Evolutionary conservation across 2,329 filamentous ascomycete genomes (phyloP), one percentile per base, ranked within the genome.

Genomic region (Trichophaea hybrida): DNA sequence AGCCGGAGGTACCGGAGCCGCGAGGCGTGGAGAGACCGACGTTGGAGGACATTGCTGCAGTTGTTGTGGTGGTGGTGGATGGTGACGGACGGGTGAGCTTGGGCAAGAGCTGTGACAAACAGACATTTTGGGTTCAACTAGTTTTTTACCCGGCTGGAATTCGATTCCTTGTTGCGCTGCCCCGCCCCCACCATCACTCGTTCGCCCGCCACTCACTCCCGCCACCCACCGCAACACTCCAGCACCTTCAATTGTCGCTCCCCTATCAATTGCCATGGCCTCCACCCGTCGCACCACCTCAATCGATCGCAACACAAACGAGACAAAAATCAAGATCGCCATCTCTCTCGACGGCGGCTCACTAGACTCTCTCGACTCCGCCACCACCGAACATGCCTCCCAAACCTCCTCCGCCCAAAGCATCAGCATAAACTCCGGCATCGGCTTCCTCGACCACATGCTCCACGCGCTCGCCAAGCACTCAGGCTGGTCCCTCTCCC

Each of bases 381-480:
- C 55, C 32, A 79, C 57, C 32, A 54, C 54, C 31, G 72, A 74
- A 60, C 93, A 98, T 72, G 91, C 93, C 34, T 84, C 84, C 1
- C 91, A 98, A 74, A 77, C 82, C 65, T 91, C 86, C 67, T 83
- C 85, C 67, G 86, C 84, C 46, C 93, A 97, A 74, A 83, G 82
- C 62, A 96, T 97, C 71, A 82, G 82, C 70, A 79, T 97, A 66
- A 84, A 88, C 77, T 95, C 91, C 0, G 93, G 93, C 65, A 94
- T 98, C 73, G 93, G 93, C 61, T 98, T 98, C 74, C 78, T 98
- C 59, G 93, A 98, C 75, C 93, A 98, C 77, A 97, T 98, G 91
- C 80, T 97, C 55, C 93, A 98, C 74, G 93, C 93, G 5, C 79
- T 97, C 58, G 87, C 93, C 55, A 97, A 98, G 75, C 93, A 98